Conservation (phyloP, 2,329 filamentous ascomycete genomes). For the Arthrobotrys musiformis region DNA sequence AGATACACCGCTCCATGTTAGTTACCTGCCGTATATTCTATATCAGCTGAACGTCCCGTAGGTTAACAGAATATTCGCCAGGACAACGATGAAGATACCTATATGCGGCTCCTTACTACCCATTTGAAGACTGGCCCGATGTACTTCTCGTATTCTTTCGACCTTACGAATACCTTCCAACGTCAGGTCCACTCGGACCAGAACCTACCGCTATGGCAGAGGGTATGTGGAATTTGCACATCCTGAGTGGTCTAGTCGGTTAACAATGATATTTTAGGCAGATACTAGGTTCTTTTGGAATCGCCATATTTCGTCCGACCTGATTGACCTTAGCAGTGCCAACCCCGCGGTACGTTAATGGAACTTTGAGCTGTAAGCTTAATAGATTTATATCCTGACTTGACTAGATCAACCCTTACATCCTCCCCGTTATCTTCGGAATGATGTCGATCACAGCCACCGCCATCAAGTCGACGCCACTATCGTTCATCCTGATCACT, state of each 20-base stretch:
- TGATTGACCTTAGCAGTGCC: constrained; percentile 83
- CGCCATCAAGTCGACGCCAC: constrained; percentile 81
- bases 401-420: constrained; percentile 79
- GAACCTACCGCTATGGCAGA: constrained; percentile 82
- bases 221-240: constrained; percentile 62
- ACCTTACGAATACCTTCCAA: constrained; percentile 97
- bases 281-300: constrained; percentile 99
- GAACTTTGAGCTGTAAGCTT: not conserved
- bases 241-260: not conserved
- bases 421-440: constrained; percentile 93
- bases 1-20: constrained; percentile 67
- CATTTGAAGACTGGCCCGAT: constrained; percentile 86
- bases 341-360: constrained; percentile 57
- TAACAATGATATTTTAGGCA: constrained; percentile 63
- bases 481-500: constrained; percentile 89
- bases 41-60: not conserved
- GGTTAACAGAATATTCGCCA: constrained; percentile 67
- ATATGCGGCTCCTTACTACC: constrained; percentile 79
- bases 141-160: constrained; percentile 98
- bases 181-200: constrained; percentile 81
- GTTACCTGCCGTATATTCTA: not conserved
- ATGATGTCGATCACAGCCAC: constrained; percentile 93
- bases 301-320: constrained; percentile 85
- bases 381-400: constrained; percentile 10
- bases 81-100: constrained; percentile 93